Conservation (phyloP, 1,284 basidiomycete species). For the Vanrija sp. region DNA sequence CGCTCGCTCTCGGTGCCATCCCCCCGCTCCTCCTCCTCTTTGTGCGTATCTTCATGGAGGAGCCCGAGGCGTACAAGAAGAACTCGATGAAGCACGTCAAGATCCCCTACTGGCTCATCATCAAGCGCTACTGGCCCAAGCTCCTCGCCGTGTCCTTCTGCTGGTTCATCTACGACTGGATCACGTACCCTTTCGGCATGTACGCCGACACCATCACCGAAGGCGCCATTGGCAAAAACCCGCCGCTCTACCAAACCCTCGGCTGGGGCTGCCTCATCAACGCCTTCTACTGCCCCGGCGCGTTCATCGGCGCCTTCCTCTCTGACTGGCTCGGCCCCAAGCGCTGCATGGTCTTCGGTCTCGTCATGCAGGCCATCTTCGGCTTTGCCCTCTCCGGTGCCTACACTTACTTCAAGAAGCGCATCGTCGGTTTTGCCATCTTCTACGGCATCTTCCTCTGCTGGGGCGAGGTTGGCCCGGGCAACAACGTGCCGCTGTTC, state of each 20-base stretch:
- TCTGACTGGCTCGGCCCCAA: constrained; percentile 44
- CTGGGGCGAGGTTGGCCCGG: constrained; percentile 68
- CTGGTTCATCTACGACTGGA: constrained; percentile 66
- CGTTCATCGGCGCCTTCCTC: constrained; percentile 34
- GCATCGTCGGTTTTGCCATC: constrained; percentile 74
- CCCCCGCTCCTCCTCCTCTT: constrained; percentile 73
- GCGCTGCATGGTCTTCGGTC: constrained; percentile 70
- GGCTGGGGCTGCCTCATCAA: constrained; percentile 50
- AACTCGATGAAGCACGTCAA: constrained; percentile 63
- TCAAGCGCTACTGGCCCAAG: constrained; percentile 63
- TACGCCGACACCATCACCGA: constrained; percentile 64
- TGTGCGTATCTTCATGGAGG: constrained; percentile 82
- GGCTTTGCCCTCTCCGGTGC: constrained; percentile 84
- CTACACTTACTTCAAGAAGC: constrained; percentile 53
- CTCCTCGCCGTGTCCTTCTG: constrained; percentile 29
- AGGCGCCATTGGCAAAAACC: constrained; percentile 23
- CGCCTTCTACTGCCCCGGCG: constrained; percentile 50
- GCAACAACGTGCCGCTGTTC: constrained; percentile 73
- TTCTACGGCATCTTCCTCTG: constrained; percentile 82
- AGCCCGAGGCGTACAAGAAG: constrained; percentile 54
- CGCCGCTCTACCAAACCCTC: constrained; percentile 31
- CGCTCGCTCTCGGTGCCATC: constrained; percentile 78
- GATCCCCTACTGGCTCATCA: constrained; percentile 63
- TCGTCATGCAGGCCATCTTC: constrained; percentile 66
- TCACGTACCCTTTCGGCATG: constrained; percentile 64